Base-by-base conservation (phyloP, 1,139 yeast species). In the Arxiozyma slooffiae region DNA sequence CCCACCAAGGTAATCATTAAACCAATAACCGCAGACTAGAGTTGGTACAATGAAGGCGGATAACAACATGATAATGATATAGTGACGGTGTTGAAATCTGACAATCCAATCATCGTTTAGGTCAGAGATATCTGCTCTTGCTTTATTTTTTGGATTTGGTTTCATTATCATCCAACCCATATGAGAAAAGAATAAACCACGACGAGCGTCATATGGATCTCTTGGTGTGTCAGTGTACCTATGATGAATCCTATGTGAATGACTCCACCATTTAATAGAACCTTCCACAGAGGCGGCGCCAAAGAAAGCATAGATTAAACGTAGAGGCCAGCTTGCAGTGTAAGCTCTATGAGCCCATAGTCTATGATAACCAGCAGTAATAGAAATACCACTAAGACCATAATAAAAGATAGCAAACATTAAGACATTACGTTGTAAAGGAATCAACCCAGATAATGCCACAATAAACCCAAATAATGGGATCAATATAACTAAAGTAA, bases 211-310 rank as follows among this genome's bases (percentile, higher is more conserved):
- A 70, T 92, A 94, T 50, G 98, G 98, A 70, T 92, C 98, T 77
- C 96, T 85, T 56, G 81, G 77, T 46, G 98, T 92, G 72, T 92
- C 98, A 17, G 97, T 92, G 75, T 85, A 92, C 72, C 98, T 80
- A 75, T 92, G 98, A 73, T 92, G 98, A 57, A 94, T 80, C 76
- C 98, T 82, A 75, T 92, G 98, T 51, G 94, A 85, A 68, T 92
- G 96, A 50, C 94, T 82, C 98, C 98, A 92, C 98, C 98, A 94
- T 73, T 92, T 89, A 69, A 90, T 84, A 48, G 97, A 89, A 59
- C 98, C 98, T 72, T 92, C 95, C 53, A 88, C 89, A 52, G 97
- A 87, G 51, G 96, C 95, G 44, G 96, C 94, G 52, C 98, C 98
- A 59, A 85, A 85, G 46, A 88, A 72, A 44, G 96, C 95, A 62